A percentile compares a stretch with the other conserved stretches of the same genome.
Evolutionary conservation across 371 early-diverging fungal genomes (phyloP).

Genomic region (Rhizopus stolonifer): DNA sequence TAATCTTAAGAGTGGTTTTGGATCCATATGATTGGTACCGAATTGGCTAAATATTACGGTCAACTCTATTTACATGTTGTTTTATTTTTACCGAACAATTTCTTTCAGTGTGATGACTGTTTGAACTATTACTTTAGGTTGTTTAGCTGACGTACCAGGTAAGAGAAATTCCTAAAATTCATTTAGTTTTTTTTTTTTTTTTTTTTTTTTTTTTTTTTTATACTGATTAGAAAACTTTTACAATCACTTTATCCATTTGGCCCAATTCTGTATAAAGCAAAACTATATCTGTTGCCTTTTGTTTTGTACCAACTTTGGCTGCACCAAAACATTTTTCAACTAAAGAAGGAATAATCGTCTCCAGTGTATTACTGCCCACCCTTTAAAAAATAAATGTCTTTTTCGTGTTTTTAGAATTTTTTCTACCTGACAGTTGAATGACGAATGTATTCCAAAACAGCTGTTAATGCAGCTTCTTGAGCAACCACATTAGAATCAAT

Average conservation of each 20-base stretch:
- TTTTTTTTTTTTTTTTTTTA: neutral
- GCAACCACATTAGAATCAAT: constrained; percentile 90
- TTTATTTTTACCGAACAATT: constrained; percentile 43
- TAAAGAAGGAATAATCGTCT: constrained; percentile 70
- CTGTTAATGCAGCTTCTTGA: constrained; percentile 83
- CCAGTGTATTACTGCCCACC: constrained; percentile 53
- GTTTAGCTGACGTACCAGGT: constrained; percentile 79
- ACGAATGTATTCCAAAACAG: constrained; percentile 75
- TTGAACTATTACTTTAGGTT: constrained; percentile 88
- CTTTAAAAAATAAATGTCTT: neutral
- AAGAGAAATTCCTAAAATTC: constrained; percentile 69
- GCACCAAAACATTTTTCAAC: constrained; percentile 90
- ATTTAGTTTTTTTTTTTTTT: no score
- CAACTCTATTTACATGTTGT: no score
- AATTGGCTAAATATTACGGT: constrained; percentile 66
- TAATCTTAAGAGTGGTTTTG: constrained; percentile 82
- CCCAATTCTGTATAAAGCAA: constrained; percentile 88
- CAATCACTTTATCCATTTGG: constrained; percentile 78
- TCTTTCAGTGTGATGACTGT: constrained; percentile 71
- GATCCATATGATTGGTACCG: constrained; percentile 76
- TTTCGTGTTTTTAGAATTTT: neutral
- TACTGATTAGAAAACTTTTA: constrained; percentile 26
- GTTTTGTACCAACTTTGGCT: constrained; percentile 77
- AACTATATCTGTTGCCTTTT: constrained; percentile 77
- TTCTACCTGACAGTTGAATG: constrained; percentile 73